phyloP scores from a whole-genome alignment of 1,139 yeast species.

The Blastobotrys arbuscula region DNA sequence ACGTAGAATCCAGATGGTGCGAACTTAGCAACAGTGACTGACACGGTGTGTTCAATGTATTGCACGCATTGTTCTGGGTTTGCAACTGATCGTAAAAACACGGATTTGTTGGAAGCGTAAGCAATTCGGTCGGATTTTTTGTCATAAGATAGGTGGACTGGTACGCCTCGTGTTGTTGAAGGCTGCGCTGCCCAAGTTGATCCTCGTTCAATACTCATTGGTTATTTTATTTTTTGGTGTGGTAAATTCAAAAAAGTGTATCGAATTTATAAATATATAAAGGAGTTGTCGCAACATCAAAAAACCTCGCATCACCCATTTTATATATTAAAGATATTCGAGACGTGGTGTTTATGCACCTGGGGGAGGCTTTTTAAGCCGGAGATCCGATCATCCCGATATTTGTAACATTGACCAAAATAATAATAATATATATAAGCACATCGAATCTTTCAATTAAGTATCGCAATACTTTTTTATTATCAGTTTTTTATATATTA shows the following conservation, averaged over 20 bases:
- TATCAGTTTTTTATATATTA: no score
- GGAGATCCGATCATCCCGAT: no score
- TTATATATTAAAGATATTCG: not conserved
- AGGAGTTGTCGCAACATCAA: not conserved
- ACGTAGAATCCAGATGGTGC: slow-evolving; percentile 86
- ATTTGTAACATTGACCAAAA: no score
- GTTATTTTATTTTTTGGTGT: not conserved
- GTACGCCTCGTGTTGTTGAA: slow-evolving; percentile 60
- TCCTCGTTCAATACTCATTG: slow-evolving; percentile 15
- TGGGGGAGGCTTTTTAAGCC: no score
- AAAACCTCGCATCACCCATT: not conserved
- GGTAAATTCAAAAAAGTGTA: no score
- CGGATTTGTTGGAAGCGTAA: slow-evolving; percentile 76
- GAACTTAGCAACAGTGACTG: slow-evolving; percentile 78
- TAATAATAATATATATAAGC: no score
- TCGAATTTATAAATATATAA: no score
- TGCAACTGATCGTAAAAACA: slow-evolving; percentile 62
- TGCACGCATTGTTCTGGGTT: slow-evolving; percentile 49
- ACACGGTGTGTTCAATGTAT: slow-evolving; percentile 62
- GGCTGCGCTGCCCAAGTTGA: slow-evolving; percentile 67
- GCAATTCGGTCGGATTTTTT: slow-evolving; percentile 60
- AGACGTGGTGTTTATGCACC: no score
- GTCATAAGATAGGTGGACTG: slow-evolving; percentile 73
- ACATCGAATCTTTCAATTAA: no score
- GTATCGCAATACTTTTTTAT: no score